Evolutionary conservation across 352 stramenopile species (phyloP).

Genomic region (Lagenidium giganteum): DNA sequence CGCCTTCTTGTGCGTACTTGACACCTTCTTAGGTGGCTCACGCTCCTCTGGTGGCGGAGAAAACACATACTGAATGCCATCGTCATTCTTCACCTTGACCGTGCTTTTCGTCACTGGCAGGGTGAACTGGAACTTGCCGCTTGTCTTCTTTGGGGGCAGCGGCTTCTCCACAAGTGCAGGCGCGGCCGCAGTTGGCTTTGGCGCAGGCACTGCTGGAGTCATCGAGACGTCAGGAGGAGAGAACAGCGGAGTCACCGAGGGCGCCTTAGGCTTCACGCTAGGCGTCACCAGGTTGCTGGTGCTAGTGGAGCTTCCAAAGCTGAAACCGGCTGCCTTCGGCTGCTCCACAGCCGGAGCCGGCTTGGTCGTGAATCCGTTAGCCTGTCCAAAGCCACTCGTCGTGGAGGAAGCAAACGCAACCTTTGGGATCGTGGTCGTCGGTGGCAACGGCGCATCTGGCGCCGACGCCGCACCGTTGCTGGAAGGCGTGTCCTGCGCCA

Average conservation of each 20-base stretch:
- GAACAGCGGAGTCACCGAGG: conserved; percentile 11
- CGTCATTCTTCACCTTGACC: conserved; percentile 23
- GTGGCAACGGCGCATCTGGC: conserved; percentile 36
- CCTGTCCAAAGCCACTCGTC: too few relatives aligned
- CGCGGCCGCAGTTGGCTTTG: background rate
- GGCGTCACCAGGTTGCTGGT: too few relatives aligned
- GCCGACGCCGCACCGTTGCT: conserved; percentile 20
- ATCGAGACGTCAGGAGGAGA: conserved; percentile 1
- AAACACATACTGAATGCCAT: conserved; percentile 56
- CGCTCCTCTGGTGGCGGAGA: conserved; percentile 48
- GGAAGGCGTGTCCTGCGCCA: conserved; percentile 23
- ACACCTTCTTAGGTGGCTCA: conserved; percentile 48
- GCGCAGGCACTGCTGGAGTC: background rate
- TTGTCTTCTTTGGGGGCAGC: conserved; percentile 10
- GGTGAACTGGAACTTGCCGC: conserved; percentile 50
- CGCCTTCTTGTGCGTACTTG: conserved; percentile 16
- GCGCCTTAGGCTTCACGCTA: background rate
- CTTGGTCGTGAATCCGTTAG: too few relatives aligned
- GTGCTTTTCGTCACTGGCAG: conserved; percentile 21
- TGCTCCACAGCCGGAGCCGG: background rate
- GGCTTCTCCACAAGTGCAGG: background rate
- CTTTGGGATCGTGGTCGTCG: conserved; percentile 46
- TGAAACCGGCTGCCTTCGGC: background rate
- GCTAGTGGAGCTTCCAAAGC: background rate
- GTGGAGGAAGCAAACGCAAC: too few relatives aligned